Conservation (phyloP, 192 early-diverging fungal genomes). For the Podila epigama region DNA sequence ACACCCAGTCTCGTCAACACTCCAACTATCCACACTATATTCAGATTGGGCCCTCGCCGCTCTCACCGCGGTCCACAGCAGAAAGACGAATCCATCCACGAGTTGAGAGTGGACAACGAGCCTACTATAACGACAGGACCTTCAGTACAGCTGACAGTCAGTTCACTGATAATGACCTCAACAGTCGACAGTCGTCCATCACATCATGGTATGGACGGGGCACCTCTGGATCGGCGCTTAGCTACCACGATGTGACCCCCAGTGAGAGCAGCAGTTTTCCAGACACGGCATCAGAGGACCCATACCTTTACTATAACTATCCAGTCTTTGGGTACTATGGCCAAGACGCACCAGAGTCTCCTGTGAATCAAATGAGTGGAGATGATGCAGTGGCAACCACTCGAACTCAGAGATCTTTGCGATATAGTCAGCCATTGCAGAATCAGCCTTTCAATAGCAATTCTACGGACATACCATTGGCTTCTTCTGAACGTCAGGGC, state of each 20-base stretch:
- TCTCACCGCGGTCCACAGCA: neutral
- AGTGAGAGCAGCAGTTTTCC: slow-evolving; percentile 23
- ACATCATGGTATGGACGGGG: slow-evolving; percentile 40
- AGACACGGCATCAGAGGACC: slow-evolving; percentile 3
- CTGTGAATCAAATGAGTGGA: neutral
- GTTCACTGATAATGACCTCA: neutral
- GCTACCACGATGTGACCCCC: slow-evolving; percentile 34
- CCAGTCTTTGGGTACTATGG: neutral
- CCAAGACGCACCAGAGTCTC: neutral
- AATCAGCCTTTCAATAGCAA: too few relatives aligned
- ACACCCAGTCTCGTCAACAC: neutral
- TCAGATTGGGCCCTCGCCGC: neutral
- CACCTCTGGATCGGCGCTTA: slow-evolving; percentile 26
- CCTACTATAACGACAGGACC: neutral
- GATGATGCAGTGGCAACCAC: neutral
- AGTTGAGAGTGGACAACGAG: neutral
- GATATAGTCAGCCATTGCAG: neutral
- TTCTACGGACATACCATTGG: too few relatives aligned
- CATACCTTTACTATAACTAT: neutral
- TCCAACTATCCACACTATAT: neutral
- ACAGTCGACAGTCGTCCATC: slow-evolving; percentile 18
- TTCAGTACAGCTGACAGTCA: neutral
- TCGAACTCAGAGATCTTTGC: neutral
- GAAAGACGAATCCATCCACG: slow-evolving; percentile 1
- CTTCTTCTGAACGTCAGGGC: too few relatives aligned